A percentile compares a stretch with the other conserved stretches of the same genome.
phyloP scores from a whole-genome alignment of 305 asterid genomes.

The Ajuga reptans region DNA sequence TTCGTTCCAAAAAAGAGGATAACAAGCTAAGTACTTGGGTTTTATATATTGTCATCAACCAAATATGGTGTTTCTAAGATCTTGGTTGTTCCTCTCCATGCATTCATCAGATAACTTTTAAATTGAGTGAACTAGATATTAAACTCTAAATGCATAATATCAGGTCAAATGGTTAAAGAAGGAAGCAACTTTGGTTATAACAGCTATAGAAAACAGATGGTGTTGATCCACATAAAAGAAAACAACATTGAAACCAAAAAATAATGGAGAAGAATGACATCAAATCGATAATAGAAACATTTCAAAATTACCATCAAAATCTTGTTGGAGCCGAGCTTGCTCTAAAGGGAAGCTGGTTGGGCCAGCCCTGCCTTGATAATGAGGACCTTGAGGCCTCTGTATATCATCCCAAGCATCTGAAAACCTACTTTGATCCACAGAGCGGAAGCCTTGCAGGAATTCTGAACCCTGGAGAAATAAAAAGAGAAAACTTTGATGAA shows the following conservation, averaged over 20 bases:
- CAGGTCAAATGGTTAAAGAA: constrained; percentile 14
- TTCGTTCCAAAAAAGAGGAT: background rate
- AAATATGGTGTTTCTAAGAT: background rate
- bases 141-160: constrained; percentile 2
- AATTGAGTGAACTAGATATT: background rate
- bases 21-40: background rate
- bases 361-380: constrained; percentile 36
- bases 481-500: constrained; percentile 14
- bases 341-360: constrained; percentile 40
- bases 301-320: constrained; percentile 53
- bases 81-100: background rate
- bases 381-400: constrained; percentile 68
- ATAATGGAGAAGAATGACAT: constrained; percentile 5
- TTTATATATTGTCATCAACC: background rate
- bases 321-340: constrained; percentile 46
- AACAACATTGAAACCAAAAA: background rate
- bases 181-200: background rate
- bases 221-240: background rate
- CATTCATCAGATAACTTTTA: background rate
- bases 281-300: constrained; percentile 2
- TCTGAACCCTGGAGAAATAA: constrained; percentile 53
- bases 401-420: constrained; percentile 89
- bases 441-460: constrained; percentile 71
- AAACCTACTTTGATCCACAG: constrained; percentile 66
- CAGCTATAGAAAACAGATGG: background rate